phyloP scores from a whole-genome alignment of 148 eudicot genomes.

The Persicaria maculosa region DNA sequence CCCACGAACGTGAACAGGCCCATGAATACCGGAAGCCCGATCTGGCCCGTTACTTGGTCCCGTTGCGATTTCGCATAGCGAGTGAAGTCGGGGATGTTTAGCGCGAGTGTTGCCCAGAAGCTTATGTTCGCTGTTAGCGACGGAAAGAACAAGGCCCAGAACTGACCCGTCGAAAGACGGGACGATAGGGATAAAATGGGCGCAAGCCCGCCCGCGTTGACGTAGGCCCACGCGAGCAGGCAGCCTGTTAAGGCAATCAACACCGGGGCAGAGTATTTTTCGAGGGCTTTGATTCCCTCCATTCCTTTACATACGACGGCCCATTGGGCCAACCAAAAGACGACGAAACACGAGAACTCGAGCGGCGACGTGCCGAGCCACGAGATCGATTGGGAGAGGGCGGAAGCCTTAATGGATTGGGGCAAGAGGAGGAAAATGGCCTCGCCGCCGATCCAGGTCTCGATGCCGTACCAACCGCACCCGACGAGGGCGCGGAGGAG shows the following conservation, averaged over 20 bases:
- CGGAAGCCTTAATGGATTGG: slow-evolving; percentile 31
- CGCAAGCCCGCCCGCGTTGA: slow-evolving; percentile 71
- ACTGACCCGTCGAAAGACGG: slow-evolving; percentile 41
- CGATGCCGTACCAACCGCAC: slow-evolving; percentile 98
- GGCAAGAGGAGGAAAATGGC: slow-evolving; percentile 75
- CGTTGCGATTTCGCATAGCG: slow-evolving; percentile 65
- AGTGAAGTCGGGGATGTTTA: slow-evolving; percentile 95
- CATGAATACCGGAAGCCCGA: slow-evolving; percentile 82
- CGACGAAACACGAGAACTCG: slow-evolving; percentile 68
- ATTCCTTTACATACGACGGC: slow-evolving; percentile 74
- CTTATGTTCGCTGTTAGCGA: slow-evolving; percentile 91
- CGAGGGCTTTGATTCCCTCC: slow-evolving; percentile 75
- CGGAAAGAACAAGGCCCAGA: slow-evolving; percentile 83
- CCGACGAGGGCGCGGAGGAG: slow-evolving; percentile 80
- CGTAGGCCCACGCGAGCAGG: slow-evolving; percentile 78
- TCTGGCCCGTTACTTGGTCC: slow-evolving; percentile 78
- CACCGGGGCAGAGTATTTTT: slow-evolving; percentile 86
- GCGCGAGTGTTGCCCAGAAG: slow-evolving; percentile 86
- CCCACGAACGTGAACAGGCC: slow-evolving; percentile 93
- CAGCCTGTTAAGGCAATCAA: slow-evolving; percentile 52
- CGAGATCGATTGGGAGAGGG: slow-evolving; percentile 26
- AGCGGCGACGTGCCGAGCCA: slow-evolving; percentile 86
- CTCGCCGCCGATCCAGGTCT: slow-evolving; percentile 96
- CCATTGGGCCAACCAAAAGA: slow-evolving; percentile 75
- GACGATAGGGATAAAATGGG: slow-evolving; percentile 73